A percentile compares a stretch with the other conserved stretches of the same genome.
These are phyloP conservation scores for Glebionis coronaria DNA, from an alignment of 129 eudicot genomes.

Conservation along the genomic window DNA sequence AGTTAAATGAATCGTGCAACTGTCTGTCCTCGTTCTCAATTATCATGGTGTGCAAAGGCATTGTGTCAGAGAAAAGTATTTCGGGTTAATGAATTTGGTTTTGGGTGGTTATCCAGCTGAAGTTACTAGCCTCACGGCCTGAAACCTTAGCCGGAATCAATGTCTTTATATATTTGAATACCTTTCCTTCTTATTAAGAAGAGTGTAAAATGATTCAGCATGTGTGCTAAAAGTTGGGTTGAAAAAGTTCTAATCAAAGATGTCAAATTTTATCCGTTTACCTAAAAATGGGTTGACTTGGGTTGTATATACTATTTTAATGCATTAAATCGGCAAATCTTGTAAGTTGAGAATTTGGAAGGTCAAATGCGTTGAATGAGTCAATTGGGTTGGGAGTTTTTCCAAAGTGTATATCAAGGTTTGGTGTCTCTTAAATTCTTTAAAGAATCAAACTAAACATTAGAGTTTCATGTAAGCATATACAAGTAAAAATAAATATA, in stretches of 20 bases:
- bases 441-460: background rate
- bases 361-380: background rate
- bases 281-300: slow-evolving; percentile 2
- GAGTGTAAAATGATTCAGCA: background rate
- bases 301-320: background rate
- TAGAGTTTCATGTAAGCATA: background rate
- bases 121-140: background rate
- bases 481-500: too few relatives aligned
- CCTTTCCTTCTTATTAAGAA: too few relatives aligned
- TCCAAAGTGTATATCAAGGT: background rate
- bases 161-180: too few relatives aligned
- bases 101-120: slow-evolving; percentile 4
- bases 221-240: background rate
- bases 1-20: too few relatives aligned
- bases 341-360: background rate
- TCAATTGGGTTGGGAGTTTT: background rate
- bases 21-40: background rate
- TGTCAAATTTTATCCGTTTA: background rate
- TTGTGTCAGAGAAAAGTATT: slow-evolving; percentile 1
- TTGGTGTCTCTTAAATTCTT: too few relatives aligned
- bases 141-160: background rate
- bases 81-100: background rate
- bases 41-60: background rate
- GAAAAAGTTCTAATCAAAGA: background rate
- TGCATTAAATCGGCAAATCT: background rate